phyloP scores from a whole-genome alignment of 495 filamentous ascomycete genomes.

The Aspergillus saccharolyticus region DNA sequence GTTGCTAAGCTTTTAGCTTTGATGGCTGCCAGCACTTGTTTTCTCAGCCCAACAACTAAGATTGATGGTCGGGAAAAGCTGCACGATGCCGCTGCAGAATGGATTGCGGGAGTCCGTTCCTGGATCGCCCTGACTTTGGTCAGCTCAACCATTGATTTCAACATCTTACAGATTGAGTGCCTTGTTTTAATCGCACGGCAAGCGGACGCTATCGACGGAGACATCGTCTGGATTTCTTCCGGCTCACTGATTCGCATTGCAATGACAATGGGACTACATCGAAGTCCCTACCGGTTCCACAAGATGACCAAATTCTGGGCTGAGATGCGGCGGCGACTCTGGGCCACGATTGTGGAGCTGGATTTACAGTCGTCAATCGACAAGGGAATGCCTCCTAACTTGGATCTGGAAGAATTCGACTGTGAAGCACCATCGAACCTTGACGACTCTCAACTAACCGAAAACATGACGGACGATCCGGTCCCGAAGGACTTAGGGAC shows the following conservation, averaged over 20 bases:
- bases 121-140: constrained; percentile 51
- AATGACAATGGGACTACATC: constrained; percentile 56
- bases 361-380: constrained; percentile 53
- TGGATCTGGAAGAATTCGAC: constrained; percentile 41
- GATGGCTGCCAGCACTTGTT: constrained; percentile 48
- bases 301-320: constrained; percentile 42
- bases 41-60: constrained; percentile 27
- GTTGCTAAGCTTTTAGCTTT: constrained; percentile 49
- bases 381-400: constrained; percentile 47
- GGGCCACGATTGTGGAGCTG: constrained; percentile 60
- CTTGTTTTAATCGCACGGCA: constrained; percentile 52
- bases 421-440: constrained; percentile 52
- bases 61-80: constrained; percentile 23
- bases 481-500: constrained; percentile 25
- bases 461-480: constrained; percentile 33
- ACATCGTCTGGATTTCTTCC: constrained; percentile 52
- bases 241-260: constrained; percentile 52
- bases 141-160: constrained; percentile 46
- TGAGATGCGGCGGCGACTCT: constrained; percentile 55
- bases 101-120: constrained; percentile 52
- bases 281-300: constrained; percentile 50
- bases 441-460: constrained; percentile 52
- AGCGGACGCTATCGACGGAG: constrained; percentile 44
- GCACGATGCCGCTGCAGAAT: constrained; percentile 36
- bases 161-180: constrained; percentile 50